phyloP scores from a whole-genome alignment of 768 basidiomycete genomes.

The Tephrocybe sp. region DNA sequence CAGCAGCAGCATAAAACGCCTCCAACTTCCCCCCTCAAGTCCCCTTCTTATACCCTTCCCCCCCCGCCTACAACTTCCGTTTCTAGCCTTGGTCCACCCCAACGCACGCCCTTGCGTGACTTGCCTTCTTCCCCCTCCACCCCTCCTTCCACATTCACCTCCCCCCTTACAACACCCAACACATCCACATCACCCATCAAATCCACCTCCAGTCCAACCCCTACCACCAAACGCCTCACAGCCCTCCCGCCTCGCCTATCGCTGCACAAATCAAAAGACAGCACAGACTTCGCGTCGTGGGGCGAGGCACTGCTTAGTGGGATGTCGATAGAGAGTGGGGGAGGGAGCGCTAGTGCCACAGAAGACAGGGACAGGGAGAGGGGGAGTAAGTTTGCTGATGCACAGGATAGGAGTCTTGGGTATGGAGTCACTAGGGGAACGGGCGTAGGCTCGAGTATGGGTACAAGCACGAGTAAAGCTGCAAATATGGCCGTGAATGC shows the following conservation, averaged over 20 bases:
- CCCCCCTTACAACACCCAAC: neutral
- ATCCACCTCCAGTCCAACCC: neutral
- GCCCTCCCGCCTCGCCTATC: constrained; percentile 53
- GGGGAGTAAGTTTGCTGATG: constrained; percentile 4
- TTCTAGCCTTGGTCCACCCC: too few species aligned
- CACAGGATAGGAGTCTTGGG: constrained; percentile 8
- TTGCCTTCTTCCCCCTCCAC: neutral
- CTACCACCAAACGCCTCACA: constrained; percentile 22
- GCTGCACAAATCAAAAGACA: constrained; percentile 42
- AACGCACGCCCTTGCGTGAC: too few species aligned
- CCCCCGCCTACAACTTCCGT: neutral
- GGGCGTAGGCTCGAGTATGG: neutral
- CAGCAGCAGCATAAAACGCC: neutral
- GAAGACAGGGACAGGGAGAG: neutral
- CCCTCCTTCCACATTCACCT: too few species aligned
- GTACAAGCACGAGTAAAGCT: too few species aligned
- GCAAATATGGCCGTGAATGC: too few species aligned
- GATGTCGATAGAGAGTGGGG: constrained; percentile 30
- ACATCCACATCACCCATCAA: neutral
- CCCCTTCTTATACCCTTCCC: too few species aligned
- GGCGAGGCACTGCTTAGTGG: constrained; percentile 52
- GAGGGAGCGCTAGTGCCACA: neutral
- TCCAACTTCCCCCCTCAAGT: neutral
- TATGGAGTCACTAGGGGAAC: neutral
- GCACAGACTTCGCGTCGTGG: constrained; percentile 49